Base-by-base conservation (phyloP, 1,284 basidiomycete species). In the Pseudozyma pruni region DNA sequence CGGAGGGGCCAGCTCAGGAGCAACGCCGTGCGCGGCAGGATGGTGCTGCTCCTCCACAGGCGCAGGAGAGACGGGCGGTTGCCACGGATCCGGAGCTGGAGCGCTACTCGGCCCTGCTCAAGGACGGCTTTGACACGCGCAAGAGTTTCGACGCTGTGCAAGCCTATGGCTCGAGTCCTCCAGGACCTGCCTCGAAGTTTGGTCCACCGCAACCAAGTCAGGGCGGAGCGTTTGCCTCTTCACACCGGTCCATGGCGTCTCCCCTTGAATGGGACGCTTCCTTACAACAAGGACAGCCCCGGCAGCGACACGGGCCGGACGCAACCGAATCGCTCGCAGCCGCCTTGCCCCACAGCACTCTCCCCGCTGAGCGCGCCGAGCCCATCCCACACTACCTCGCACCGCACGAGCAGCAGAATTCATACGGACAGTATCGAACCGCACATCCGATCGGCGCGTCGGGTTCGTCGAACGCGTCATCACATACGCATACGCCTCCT, bases 311-410 rank as follows among this genome's bases (percentile, higher is more conserved):
- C 19, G 54, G 19, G 6, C 55, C 61, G 0, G 33, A 57, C 22
- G 35, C 45, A 4, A 58, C 29, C 4, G 61, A 64, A 38, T 64
- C 55, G 22, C 50, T 64, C 4, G 61, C 61, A 7, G 55, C 61
- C 23, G 54, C 61, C 1, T 13, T 64, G 14, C 54, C 61, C n/a
- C n/a, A n/a, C n/a, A n/a, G n/a, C n/a, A n/a, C n/a, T n/a, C n/a
- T 3, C 23, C 32, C 16, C 46, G 38, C 20, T 43, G 31, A 45
- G 27, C 23, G 8, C 17, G 14, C 16, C n/a, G n/a, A n/a, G n/a
- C n/a, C n/a, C n/a, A n/a, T n/a, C n/a, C n/a, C n/a, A n/a, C n/a
- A n/a, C n/a, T n/a, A n/a, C n/a, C n/a, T n/a, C n/a, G n/a, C n/a
- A n/a, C n/a, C n/a, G n/a, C n/a, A n/a, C n/a, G n/a, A n/a, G n/a